These are phyloP conservation scores for Senna tora DNA, from an alignment of 306 rosid genomes.

Conservation along the genomic window DNA sequence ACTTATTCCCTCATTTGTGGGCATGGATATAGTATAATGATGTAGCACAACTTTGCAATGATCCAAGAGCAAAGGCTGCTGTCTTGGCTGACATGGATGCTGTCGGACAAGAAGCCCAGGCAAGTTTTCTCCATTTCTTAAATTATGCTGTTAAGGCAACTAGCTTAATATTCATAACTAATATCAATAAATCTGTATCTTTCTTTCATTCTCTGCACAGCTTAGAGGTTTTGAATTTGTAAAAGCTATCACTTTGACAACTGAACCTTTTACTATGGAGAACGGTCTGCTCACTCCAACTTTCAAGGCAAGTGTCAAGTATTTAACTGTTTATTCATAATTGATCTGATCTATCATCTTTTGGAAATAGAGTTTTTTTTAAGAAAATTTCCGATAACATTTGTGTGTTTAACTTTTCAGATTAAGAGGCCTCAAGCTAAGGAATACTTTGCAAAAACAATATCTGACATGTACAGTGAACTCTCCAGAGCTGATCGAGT, in stretches of 20 bases:
- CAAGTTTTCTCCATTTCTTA: conserved; percentile 36
- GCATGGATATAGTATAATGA: conserved; percentile 60
- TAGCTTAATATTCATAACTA: not conserved
- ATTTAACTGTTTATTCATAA: not conserved
- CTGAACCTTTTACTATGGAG: conserved; percentile 83
- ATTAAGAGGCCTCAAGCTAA: conserved; percentile 94
- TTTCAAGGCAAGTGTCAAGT: conserved; percentile 83
- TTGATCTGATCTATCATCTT: not conserved
- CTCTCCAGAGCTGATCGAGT: conserved; percentile 60
- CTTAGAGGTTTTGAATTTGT: conserved; percentile 94
- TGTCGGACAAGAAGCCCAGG: conserved; percentile 85
- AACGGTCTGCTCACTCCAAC: conserved; percentile 94
- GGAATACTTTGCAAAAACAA: conserved; percentile 68
- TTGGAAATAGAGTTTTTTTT: not conserved
- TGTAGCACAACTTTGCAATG: conserved; percentile 74
- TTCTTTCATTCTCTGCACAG: conserved; percentile 57
- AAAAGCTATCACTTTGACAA: conserved; percentile 74
- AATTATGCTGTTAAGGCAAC: conserved; percentile 23
- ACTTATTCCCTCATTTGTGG: conserved; percentile 33
- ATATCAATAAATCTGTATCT: conserved; percentile 14
- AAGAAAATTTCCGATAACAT: not conserved
- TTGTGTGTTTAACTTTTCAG: conserved; percentile 50
- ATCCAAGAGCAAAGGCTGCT: conserved; percentile 78
- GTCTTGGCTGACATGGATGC: conserved; percentile 94
- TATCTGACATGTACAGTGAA: conserved; percentile 80